These are phyloP conservation scores for Hypoxylon trugodes DNA, from an alignment of 495 filamentous ascomycete species.

Conservation along the genomic window DNA sequence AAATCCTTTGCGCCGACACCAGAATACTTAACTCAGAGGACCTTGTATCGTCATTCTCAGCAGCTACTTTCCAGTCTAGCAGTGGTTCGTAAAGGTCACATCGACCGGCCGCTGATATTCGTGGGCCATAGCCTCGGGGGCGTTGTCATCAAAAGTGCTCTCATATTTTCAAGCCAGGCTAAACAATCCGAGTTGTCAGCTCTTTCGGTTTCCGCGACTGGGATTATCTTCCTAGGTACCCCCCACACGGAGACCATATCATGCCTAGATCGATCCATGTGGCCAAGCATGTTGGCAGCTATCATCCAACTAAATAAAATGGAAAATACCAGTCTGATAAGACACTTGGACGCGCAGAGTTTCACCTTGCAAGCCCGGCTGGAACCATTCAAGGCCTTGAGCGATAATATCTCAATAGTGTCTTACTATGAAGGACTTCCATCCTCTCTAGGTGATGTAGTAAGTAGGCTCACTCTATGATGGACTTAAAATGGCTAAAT, in stretches of 20 bases:
- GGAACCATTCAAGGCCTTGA: conserved; percentile 7
- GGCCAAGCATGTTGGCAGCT: not conserved
- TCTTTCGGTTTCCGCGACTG: conserved; percentile 3
- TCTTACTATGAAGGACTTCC: not conserved
- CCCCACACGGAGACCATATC: not conserved
- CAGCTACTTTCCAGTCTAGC: not conserved
- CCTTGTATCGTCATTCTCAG: conserved; percentile 1
- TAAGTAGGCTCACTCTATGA: not conserved
- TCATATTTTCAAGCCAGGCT: conserved; percentile 6
- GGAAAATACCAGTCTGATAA: not conserved
- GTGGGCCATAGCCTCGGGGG: conserved; percentile 1
- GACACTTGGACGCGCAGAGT: not conserved
- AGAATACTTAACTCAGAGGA: conserved; percentile 5
- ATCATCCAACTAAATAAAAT: not conserved
- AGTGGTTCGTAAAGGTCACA: not conserved
- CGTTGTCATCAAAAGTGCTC: conserved; percentile 5
- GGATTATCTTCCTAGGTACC: not conserved
- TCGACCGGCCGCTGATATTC: conserved; percentile 5
- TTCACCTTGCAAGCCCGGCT: conserved; percentile 3
- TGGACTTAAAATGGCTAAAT: not conserved
- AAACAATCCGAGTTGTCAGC: not conserved
- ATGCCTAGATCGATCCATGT: not conserved
- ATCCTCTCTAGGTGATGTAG: not conserved
- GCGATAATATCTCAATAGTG: conserved; percentile 1
- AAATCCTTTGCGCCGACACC: conserved; percentile 1